These are phyloP conservation scores for Teratosphaeria pseudoeucalypti DNA, from an alignment of 2,329 filamentous ascomycete species.

Conservation along the genomic window DNA sequence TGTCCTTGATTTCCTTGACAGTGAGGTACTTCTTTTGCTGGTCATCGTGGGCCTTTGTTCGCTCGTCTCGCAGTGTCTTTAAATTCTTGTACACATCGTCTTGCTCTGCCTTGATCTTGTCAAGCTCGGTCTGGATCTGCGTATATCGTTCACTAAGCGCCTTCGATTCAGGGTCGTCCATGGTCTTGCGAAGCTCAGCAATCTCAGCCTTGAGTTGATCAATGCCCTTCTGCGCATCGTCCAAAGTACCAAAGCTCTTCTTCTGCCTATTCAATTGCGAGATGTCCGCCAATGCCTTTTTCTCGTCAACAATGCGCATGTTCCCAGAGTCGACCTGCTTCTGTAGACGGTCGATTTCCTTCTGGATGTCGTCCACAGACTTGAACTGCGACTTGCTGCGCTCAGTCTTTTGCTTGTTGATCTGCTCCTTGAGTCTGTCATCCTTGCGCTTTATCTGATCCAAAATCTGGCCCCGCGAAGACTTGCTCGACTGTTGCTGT, in stretches of 20 bases:
- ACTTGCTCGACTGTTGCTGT: conserved; percentile 82
- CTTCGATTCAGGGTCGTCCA: conserved; percentile 87
- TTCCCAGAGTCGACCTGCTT: conserved; percentile 77
- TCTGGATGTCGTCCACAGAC: conserved; percentile 76
- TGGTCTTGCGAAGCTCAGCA: conserved; percentile 73
- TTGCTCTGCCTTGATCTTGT: conserved; percentile 83
- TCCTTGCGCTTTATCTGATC: conserved; percentile 91
- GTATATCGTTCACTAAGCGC: conserved; percentile 79
- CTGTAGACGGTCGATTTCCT: conserved; percentile 69
- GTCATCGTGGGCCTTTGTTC: conserved; percentile 69
- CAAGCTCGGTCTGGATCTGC: conserved; percentile 76
- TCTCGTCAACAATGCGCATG: conserved; percentile 96
- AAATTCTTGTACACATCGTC: conserved; percentile 84
- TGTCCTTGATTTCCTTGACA: conserved; percentile 80
- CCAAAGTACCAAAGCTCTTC: conserved; percentile 82
- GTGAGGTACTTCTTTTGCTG: conserved; percentile 77
- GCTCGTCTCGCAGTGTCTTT: conserved; percentile 73
- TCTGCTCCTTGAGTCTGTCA: conserved; percentile 73
- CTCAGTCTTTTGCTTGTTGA: conserved; percentile 77
- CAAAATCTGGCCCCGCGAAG: conserved; percentile 62
- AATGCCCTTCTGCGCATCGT: conserved; percentile 78
- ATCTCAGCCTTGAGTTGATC: conserved; percentile 80
- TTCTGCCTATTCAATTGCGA: conserved; percentile 74
- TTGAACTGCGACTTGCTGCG: conserved; percentile 76
- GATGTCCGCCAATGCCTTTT: conserved; percentile 79